These are phyloP conservation scores for Clitocybe nebularis DNA, from an alignment of 1,284 basidiomycete genomes.

Conservation along the genomic window DNA sequence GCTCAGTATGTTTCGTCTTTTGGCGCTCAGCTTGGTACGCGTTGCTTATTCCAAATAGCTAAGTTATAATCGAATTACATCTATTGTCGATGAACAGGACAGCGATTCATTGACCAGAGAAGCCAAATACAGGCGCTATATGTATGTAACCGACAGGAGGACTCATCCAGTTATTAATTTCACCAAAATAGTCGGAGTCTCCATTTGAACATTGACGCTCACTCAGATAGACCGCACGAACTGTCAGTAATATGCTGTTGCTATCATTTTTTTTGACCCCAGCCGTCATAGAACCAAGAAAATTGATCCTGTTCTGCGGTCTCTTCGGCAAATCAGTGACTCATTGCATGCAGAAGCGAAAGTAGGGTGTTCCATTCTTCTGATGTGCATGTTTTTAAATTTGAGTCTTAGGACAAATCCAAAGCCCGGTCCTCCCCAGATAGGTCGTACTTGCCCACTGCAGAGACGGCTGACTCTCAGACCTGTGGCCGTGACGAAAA, in stretches of 20 bases:
- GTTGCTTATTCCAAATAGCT: neutral
- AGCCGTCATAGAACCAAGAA: too few relatives aligned
- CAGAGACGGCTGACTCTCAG: too few relatives aligned
- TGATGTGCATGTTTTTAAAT: neutral
- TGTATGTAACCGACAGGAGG: slow-evolving; percentile 4
- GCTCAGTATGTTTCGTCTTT: slow-evolving; percentile 17
- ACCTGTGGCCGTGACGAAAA: too few relatives aligned
- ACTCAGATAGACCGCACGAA: neutral
- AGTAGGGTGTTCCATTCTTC: neutral
- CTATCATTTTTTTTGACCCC: too few relatives aligned
- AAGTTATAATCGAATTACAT: neutral
- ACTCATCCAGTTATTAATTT: too few relatives aligned
- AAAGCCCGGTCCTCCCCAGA: too few relatives aligned
- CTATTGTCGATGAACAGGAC: neutral
- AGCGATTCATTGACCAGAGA: neutral
- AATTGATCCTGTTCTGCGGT: slow-evolving; percentile 1
- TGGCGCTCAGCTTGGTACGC: too few relatives aligned
- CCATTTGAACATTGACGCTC: too few relatives aligned
- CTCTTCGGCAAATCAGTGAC: neutral
- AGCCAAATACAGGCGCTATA: slow-evolving; percentile 1
- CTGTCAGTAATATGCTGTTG: too few relatives aligned
- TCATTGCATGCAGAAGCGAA: neutral
- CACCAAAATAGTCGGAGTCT: too few relatives aligned
- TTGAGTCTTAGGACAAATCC: too few relatives aligned
- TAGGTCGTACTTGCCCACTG: too few relatives aligned